Evolutionary conservation across 2,329 filamentous ascomycete species (phyloP), one percentile per base, ranked within the genome.

Genomic region (Sporothrix pseudoabietina): DNA sequence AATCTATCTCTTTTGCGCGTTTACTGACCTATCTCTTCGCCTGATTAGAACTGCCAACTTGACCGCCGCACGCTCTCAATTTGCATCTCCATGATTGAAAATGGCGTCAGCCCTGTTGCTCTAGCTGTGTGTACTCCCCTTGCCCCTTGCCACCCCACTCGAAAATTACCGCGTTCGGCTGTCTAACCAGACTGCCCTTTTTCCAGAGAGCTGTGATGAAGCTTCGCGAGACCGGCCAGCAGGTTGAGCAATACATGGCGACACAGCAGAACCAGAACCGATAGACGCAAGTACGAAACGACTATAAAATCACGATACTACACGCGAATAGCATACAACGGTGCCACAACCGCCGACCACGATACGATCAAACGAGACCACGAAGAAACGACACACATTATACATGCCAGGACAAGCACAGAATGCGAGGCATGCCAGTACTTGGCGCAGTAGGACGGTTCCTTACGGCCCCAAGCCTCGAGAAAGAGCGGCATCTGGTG

Each of bases 41-140:
- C 26, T 6, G 14, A 22, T 6, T 75, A 98, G 95, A 98, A 98
- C 83, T 97, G 95, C 75, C 89, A 97, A 76, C 90, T 99, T 63
- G 94, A 98, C 82, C 90, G 95, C 44, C 91, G 94, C 71, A 94
- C 94, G 26, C 86, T 99, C 22, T 97, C 94, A 3, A 93, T 98
- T 76, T 99, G 96, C 82, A 95, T 98, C 74, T 97, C 94, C 71
- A 88, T 99, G 82, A 97, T 99, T 78, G 96, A 99, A 83, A 97
- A 97, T 79, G 96, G 96, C 16, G 94, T 98, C 41, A 97, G 97
- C 80, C 96, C 96, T 0, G 95, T 98, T 81, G 96, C 95, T 0
- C 85, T 99, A 44, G 94, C 95, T 32, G 96, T 98, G 87, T 79
- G 93, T 79, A 2, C 0, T 41, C 6, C 19, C 12, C 35, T 26